phyloP scores from a whole-genome alignment of 768 basidiomycete genomes.

The Lactarius evosmus region DNA sequence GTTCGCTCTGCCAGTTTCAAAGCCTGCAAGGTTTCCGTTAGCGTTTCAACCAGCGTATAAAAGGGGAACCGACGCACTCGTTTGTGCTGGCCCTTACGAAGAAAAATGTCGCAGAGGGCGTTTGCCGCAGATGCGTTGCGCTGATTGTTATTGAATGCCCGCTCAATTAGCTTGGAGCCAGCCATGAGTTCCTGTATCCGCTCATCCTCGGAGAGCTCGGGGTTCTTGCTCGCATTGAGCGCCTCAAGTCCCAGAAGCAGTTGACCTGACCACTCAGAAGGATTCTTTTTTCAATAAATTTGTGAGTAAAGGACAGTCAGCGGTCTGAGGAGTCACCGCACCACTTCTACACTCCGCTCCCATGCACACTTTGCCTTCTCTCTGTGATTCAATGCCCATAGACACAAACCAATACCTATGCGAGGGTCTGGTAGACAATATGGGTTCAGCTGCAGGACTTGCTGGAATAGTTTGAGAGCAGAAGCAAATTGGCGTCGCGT shows the following conservation, averaged over 20 bases:
- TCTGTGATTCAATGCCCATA: slow-evolving; percentile 86
- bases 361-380: slow-evolving; percentile 83
- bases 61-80: slow-evolving; percentile 43
- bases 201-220: slow-evolving; percentile 58
- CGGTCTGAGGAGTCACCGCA: slow-evolving; percentile 38
- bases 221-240: slow-evolving; percentile 80
- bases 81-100: slow-evolving; percentile 63
- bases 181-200: slow-evolving; percentile 55
- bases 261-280: slow-evolving; percentile 72
- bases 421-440: slow-evolving; percentile 87
- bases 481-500: slow-evolving; percentile 71
- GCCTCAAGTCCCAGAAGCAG: slow-evolving; percentile 83
- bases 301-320: neutral
- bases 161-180: slow-evolving; percentile 70
- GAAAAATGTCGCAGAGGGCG: slow-evolving; percentile 74
- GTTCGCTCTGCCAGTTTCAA: slow-evolving; percentile 92
- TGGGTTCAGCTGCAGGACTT: slow-evolving; percentile 74
- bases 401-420: slow-evolving; percentile 91
- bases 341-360: slow-evolving; percentile 84
- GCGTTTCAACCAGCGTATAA: neutral
- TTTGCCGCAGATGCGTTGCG: slow-evolving; percentile 80
- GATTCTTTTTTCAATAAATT: slow-evolving; percentile 49
- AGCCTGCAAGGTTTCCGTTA: slow-evolving; percentile 46
- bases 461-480: slow-evolving; percentile 83
- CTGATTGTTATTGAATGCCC: slow-evolving; percentile 77